Evolutionary conservation across 495 filamentous ascomycete species (phyloP).

Genomic region (Niebla homalea): DNA sequence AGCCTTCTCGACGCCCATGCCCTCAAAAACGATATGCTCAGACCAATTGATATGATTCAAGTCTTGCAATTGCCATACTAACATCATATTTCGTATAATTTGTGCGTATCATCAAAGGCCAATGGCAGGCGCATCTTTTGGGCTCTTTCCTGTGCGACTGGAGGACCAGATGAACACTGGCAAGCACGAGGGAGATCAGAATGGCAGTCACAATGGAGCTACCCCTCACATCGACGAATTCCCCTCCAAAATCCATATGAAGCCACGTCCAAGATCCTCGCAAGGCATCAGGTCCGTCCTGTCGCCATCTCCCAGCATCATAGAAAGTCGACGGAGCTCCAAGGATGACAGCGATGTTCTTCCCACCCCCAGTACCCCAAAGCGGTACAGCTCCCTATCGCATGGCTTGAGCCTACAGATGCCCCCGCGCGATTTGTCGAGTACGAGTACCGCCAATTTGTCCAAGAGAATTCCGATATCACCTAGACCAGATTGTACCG

Average conservation of each 20-base stretch:
- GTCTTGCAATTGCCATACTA: too few relatives aligned
- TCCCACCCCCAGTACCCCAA: slow-evolving; percentile 49
- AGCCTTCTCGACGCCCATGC: too few relatives aligned
- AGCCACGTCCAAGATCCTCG: slow-evolving; percentile 36
- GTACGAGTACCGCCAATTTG: slow-evolving; percentile 39
- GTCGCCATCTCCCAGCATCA: slow-evolving; percentile 56
- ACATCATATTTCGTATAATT: too few relatives aligned
- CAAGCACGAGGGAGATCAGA: background rate
- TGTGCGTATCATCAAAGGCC: too few relatives aligned
- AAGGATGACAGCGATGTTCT: slow-evolving; percentile 70
- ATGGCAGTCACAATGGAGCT: slow-evolving; percentile 8
- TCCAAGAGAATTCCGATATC: slow-evolving; percentile 60
- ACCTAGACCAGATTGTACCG: slow-evolving; percentile 70
- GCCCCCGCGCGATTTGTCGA: slow-evolving; percentile 41
- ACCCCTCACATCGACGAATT: slow-evolving; percentile 1
- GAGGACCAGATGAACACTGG: too few relatives aligned
- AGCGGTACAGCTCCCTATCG: slow-evolving; percentile 43
- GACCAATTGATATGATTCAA: too few relatives aligned
- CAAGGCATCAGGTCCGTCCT: slow-evolving; percentile 37
- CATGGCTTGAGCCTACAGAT: slow-evolving; percentile 63
- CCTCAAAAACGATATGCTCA: too few relatives aligned
- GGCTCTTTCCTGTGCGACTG: too few relatives aligned
- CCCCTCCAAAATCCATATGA: slow-evolving; percentile 16
- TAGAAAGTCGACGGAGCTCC: slow-evolving; percentile 41
- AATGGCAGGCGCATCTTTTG: too few relatives aligned